Percentiles rank a stretch among this genome's conserved stretches.
Conservation (phyloP, 257 asterid genomes). For the Fraxinus cuspidata region DNA sequence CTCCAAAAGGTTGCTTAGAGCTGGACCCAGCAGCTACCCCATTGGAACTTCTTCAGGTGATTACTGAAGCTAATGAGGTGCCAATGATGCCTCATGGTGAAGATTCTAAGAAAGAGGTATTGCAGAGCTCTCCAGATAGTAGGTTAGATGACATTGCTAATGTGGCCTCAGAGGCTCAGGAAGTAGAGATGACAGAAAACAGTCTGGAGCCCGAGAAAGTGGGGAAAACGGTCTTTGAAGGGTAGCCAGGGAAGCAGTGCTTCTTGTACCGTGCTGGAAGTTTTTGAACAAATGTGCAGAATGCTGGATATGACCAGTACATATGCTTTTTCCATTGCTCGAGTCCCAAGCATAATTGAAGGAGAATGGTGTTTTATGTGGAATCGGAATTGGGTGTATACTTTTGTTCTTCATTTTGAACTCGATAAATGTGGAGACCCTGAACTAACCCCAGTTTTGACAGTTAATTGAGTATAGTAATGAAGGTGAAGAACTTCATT, state of each 20-base stretch:
- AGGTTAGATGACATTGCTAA: background rate
- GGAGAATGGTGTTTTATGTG: constrained; percentile 23
- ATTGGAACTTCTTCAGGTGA: constrained; percentile 64
- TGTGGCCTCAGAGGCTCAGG: background rate
- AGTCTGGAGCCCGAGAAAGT: background rate
- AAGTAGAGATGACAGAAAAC: background rate
- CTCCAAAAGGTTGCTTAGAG: constrained; percentile 72
- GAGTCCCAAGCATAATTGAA: constrained; percentile 9
- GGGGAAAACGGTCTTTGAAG: background rate
- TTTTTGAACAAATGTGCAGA: constrained; percentile 13
- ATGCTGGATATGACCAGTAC: constrained; percentile 16
- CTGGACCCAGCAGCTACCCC: constrained; percentile 89
- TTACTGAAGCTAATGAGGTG: constrained; percentile 34
- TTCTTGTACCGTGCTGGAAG: background rate
- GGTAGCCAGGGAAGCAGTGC: constrained; percentile 2
- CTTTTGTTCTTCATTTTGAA: constrained; percentile 5
- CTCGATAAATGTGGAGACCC: background rate
- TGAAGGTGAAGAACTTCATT: background rate
- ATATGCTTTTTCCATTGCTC: constrained; percentile 32
- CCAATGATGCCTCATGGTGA: constrained; percentile 1
- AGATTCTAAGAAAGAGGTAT: constrained; percentile 16
- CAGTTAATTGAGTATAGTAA: background rate
- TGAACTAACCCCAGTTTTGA: constrained; percentile 2
- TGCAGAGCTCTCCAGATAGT: background rate
- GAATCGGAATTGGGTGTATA: constrained; percentile 21